Evolutionary conservation across 2,329 filamentous ascomycete genomes (phyloP), one percentile per base, ranked within the genome.

Genomic region (Aspergillus sp.): DNA sequence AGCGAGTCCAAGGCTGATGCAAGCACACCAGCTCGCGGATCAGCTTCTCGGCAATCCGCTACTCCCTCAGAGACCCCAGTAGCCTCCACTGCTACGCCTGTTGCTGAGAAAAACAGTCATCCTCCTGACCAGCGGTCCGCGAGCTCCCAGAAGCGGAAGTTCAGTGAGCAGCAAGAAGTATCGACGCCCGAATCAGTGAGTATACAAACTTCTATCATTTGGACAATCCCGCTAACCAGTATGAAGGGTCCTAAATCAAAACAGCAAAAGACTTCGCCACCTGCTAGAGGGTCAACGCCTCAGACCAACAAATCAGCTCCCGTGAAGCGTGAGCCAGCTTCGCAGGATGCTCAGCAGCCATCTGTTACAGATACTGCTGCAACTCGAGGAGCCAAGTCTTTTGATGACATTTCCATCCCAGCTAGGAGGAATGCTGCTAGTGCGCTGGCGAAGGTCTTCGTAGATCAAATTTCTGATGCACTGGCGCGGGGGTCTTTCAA

Each of bases 371-470:
- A 71, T 34, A 67, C 66, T 22, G 64, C 70, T 41, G 66, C 71
- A 36, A 63, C 69, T 30, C 69, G 72, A 30, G 64, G 73, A 38
- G 66, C 70, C 18, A 69, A 66, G 48, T 70, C 71, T 20, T 64
- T 81, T 48, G 75, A 79, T 36, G 75, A 82, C 18, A 76, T 87
- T 34, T 81, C 91, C 1, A 84, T 86, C 18, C 81, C 85, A 12
- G 70, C 80, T 36, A 88, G 93, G 61, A 87, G 86, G 67, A 85
- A 84, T 32, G 83, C 86, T 15, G 91, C 90, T 8, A 86, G 85
- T 63, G 85, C 86, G 20, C 75, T 98, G 30, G 81, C 85, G 64
- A 91, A 89, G 64, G 84, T 86, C 15, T 84, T 97, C 42, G 75
- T 80, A 42, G 81, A 86, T 53, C 82, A 88, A 56, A 82, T 96